These are phyloP conservation scores for Ettlia oleoabundans DNA, from an alignment of 139 green algal genomes.

Conservation along the genomic window DNA sequence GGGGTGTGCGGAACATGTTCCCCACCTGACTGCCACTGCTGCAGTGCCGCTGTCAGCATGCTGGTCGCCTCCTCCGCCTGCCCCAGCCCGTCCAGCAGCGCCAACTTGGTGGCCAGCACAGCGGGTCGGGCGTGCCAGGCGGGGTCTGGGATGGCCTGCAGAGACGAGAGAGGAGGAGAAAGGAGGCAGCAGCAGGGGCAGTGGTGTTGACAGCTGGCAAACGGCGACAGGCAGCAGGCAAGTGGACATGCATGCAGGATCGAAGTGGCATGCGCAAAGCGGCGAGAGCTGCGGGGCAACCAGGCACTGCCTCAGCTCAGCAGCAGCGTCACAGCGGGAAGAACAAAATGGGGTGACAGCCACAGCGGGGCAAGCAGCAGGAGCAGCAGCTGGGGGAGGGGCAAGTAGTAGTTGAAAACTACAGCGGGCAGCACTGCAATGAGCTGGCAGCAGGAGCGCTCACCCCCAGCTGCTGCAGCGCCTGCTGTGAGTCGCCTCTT, in stretches of 20 bases:
- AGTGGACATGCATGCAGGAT: no score
- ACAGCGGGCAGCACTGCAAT: conserved; percentile 9
- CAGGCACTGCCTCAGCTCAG: neutral
- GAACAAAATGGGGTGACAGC: no score
- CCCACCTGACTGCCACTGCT: conserved; percentile 18
- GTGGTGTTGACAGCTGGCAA: no score
- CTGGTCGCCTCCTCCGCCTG: conserved; percentile 56
- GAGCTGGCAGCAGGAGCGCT: neutral
- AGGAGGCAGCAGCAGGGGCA: no score
- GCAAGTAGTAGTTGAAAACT: neutral
- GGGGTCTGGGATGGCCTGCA: neutral
- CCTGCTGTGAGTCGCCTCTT: conserved; percentile 37
- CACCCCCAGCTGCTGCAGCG: conserved; percentile 42
- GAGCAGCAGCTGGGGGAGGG: neutral
- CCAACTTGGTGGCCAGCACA: conserved; percentile 68
- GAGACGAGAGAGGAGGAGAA: no score
- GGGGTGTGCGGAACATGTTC: no score
- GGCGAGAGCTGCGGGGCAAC: no score
- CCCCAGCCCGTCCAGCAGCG: conserved; percentile 58
- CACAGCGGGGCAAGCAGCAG: no score
- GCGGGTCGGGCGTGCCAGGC: conserved; percentile 33
- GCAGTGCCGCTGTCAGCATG: conserved; percentile 48
- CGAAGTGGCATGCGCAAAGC: no score
- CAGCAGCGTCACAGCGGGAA: no score
- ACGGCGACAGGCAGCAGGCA: no score